Percentiles rank a stretch among this genome's conserved stretches.
Evolutionary conservation across 768 basidiomycete species (phyloP).

Genomic region (Lactifluus pinguis): DNA sequence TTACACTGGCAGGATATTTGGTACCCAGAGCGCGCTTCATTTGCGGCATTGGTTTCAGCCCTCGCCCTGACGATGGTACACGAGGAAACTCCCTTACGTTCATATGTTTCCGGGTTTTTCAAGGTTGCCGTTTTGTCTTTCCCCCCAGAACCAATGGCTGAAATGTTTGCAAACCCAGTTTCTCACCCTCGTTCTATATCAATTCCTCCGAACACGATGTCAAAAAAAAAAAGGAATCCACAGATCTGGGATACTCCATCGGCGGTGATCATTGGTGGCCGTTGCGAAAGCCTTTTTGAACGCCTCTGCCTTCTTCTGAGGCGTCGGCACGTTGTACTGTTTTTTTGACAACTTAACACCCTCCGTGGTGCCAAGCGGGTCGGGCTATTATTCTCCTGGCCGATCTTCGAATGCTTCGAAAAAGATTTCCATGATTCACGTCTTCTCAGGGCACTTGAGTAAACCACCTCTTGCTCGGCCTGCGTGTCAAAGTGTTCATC

Average conservation of each 20-base stretch:
- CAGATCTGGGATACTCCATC: not conserved
- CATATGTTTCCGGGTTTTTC: not conserved
- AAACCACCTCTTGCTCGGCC: not conserved
- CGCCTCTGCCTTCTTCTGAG: not conserved
- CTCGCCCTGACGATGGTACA: not conserved
- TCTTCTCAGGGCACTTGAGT: not conserved
- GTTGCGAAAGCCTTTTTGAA: not conserved
- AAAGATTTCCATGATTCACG: not conserved
- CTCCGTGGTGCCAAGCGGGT: not conserved
- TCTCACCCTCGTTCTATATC: not conserved
- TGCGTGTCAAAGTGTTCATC: not conserved
- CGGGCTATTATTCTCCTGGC: not conserved
- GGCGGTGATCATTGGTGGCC: not conserved
- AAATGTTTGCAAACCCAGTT: not conserved
- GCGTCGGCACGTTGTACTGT: not conserved
- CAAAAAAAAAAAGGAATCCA: not conserved
- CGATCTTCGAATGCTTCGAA: not conserved
- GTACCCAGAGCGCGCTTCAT: not conserved
- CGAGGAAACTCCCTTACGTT: conserved; percentile 3
- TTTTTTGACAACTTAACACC: conserved; percentile 1
- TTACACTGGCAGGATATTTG: not conserved
- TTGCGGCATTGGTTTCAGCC: not conserved
- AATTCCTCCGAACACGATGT: not conserved
- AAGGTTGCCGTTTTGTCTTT: not conserved
- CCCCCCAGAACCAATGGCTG: not conserved